Base-by-base conservation (phyloP, 1,139 yeast species). In the Scheffersomyces quercinus region DNA sequence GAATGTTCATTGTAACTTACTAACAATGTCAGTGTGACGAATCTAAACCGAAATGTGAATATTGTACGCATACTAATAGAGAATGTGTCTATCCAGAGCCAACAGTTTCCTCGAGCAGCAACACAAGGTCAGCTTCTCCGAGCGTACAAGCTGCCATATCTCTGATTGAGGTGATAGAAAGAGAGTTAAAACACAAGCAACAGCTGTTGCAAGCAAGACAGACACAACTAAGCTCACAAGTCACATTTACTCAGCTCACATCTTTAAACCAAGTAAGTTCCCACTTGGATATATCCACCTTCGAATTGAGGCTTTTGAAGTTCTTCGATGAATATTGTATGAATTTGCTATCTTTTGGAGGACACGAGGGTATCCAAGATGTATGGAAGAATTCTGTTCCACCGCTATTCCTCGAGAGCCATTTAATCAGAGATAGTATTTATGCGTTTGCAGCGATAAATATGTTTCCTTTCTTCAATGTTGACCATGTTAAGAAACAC, bases 1-100 rank as follows among this genome's bases (percentile, higher is more conserved):
- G 5, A 28, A 14, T 13, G 10, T n/a, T 16, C 30, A 28, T n/a
- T 31, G 20, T 20, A 20, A 6, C 8, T 24, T 42, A 40, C 46
- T 47, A 46, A 49, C 52, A 33, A 34, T 26, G 13, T 26, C 36
- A 65, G 68, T 71, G 76, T 44, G 55, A 65, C 44, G 75, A 69
- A 44, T 60, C 46, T 3, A 58, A 56, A 42, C 76, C 77, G 2
- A 29, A 36, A 7, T 70, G 76, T 56, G 75, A 70, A 44, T 70
- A 70, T 48, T 70, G 76, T 45, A 39, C 37, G 3, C 67, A 67
- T 41, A 67, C 72, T n/a, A 48, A 49, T 12, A 49, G 73, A 32
- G 46, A 46, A 13, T 70, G 75, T 13, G 14, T 13, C 14, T 13
- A 13, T 13, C 14, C 14, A 13, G 14, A 13, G 14, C 2, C 14